phyloP scores from a whole-genome alignment of 306 rosid species.

The Morella rubra region DNA sequence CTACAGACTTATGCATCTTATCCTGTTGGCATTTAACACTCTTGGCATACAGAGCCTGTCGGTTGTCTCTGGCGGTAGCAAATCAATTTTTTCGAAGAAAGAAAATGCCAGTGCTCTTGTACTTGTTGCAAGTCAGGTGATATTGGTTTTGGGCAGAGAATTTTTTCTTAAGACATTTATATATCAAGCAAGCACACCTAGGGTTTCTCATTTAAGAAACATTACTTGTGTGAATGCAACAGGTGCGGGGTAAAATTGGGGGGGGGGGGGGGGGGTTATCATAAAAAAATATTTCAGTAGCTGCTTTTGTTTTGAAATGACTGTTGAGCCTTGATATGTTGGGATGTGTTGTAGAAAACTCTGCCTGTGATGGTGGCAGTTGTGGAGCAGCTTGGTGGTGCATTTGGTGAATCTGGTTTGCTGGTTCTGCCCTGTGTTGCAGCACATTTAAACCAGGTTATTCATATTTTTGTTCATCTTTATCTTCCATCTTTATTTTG shows the following conservation, averaged over 20 bases:
- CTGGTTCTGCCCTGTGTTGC: constrained; percentile 95
- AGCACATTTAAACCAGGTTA: constrained; percentile 90
- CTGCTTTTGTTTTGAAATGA: constrained; percentile 5
- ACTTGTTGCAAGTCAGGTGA: constrained; percentile 87
- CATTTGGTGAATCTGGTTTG: constrained; percentile 83
- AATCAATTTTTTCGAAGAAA: constrained; percentile 55
- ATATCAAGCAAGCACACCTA: neutral
- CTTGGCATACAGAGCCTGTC: constrained; percentile 50
- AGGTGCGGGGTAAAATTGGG: neutral
- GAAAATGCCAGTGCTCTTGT: constrained; percentile 67
- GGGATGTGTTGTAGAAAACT: constrained; percentile 64
- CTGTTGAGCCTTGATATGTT: constrained; percentile 6
- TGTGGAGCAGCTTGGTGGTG: constrained; percentile 78
- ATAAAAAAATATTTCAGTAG: neutral
- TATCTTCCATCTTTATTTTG: neutral
- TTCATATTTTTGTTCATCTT: neutral
- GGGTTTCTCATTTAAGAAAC: neutral
- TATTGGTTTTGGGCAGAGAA: neutral
- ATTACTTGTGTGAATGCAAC: neutral
- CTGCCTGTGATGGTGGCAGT: constrained; percentile 96
- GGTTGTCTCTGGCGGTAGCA: constrained; percentile 56
- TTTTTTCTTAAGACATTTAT: neutral
- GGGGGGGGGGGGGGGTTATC: neutral
- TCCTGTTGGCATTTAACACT: constrained; percentile 58
- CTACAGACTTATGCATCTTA: constrained; percentile 78